Evolutionary conservation across 2,329 filamentous ascomycete genomes (phyloP).

Genomic region (Trichoderma endophyticum): DNA sequence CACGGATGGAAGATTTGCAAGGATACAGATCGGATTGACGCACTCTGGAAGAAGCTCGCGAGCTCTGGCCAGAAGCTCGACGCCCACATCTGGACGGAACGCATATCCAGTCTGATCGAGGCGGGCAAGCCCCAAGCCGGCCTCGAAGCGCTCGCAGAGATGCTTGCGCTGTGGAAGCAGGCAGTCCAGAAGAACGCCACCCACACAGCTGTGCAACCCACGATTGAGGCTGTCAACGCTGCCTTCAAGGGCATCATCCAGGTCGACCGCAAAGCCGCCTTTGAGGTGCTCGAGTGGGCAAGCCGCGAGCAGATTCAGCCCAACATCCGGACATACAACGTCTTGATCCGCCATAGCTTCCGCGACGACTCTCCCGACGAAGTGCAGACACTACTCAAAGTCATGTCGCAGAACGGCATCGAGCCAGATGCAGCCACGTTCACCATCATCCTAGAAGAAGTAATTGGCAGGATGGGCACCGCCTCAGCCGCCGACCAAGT

Average conservation of each 20-base stretch:
- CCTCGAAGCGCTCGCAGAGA: slow-evolving; percentile 63
- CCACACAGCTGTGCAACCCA: slow-evolving; percentile 52
- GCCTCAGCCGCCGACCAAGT: slow-evolving; percentile 48
- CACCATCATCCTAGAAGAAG: slow-evolving; percentile 65
- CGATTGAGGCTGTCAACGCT: slow-evolving; percentile 65
- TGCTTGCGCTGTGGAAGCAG: slow-evolving; percentile 58
- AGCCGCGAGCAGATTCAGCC: slow-evolving; percentile 52
- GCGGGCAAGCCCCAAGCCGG: slow-evolving; percentile 52
- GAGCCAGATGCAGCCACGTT: slow-evolving; percentile 67
- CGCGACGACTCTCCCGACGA: slow-evolving; percentile 45
- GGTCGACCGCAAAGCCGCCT: slow-evolving; percentile 47
- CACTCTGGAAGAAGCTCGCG: slow-evolving; percentile 65
- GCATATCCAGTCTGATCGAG: slow-evolving; percentile 63
- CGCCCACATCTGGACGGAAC: slow-evolving; percentile 63
- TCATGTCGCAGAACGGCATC: slow-evolving; percentile 57
- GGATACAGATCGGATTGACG: slow-evolving; percentile 58
- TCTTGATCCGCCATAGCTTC: slow-evolving; percentile 61
- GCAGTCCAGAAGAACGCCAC: slow-evolving; percentile 31
- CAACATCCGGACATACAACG: slow-evolving; percentile 64
- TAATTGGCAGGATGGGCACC: slow-evolving; percentile 43
- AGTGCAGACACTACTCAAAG: slow-evolving; percentile 50
- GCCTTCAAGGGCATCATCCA: slow-evolving; percentile 62
- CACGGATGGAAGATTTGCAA: slow-evolving; percentile 62
- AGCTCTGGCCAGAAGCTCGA: slow-evolving; percentile 60
- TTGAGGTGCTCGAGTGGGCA: slow-evolving; percentile 58